phyloP scores from a whole-genome alignment of 2,329 filamentous ascomycete genomes.

The Hymenotorrendiella dingleyae region DNA sequence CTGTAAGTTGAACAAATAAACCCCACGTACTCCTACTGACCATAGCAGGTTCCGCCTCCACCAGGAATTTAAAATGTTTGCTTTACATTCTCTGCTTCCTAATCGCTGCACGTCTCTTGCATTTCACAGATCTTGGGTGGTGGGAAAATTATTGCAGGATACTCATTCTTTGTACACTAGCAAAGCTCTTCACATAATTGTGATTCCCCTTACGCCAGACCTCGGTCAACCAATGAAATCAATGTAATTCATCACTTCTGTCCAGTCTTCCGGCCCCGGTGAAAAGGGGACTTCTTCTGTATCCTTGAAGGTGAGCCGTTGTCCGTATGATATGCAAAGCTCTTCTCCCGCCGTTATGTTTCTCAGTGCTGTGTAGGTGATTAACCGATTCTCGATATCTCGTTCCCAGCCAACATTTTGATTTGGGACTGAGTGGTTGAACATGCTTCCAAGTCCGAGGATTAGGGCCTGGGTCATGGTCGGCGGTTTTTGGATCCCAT shows the following conservation, averaged over 20 bases:
- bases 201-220: not conserved
- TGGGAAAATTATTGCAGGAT: constrained; percentile 16
- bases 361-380: constrained; percentile 44
- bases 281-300: constrained; percentile 20
- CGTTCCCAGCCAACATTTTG: constrained; percentile 53
- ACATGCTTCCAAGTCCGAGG: constrained; percentile 51
- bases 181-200: not conserved
- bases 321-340: constrained; percentile 40
- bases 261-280: constrained; percentile 20
- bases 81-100: constrained; percentile 1
- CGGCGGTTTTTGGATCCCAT: constrained; percentile 13
- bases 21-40: no score
- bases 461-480: constrained; percentile 45
- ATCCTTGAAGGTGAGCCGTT: constrained; percentile 32
- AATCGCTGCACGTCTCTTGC: constrained; percentile 2
- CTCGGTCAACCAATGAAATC: constrained; percentile 27
- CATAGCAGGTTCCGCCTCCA: constrained; percentile 43
- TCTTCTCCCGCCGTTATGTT: constrained; percentile 48
- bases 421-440: constrained; percentile 45
- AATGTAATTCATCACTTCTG: constrained; percentile 27
- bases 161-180: constrained; percentile 20
- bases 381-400: constrained; percentile 37
- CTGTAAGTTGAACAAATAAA: constrained; percentile 38
- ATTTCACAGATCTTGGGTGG: constrained; percentile 2
- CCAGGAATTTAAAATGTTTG: constrained; percentile 37